Evolutionary conservation across 208 protist species (phyloP), one percentile per base, ranked within the genome.

Genomic region (Naegleria gruberi): DNA sequence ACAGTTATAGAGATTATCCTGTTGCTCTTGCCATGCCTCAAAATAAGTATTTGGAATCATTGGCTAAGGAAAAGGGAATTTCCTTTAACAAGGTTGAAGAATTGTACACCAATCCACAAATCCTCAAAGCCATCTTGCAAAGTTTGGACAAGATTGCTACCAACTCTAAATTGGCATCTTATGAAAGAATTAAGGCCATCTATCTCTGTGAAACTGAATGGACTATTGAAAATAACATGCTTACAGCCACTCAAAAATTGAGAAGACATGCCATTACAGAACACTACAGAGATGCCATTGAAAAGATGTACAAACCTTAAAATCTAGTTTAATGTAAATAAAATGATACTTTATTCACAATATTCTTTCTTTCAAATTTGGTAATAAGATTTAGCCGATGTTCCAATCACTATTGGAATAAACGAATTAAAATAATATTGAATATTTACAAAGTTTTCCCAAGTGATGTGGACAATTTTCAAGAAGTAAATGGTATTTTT

Each of bases 231-330:
- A 97, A 96, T 90, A 94, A 93, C 41, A 90, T 95, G 44, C 91
- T 97, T 55, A 97, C 95, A 4, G 94, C 95, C 0, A 94, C 95
- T 1, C 93, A 95, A 94, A 97, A 97, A 91, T 92, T 97, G 41
- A 94, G 94, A 85, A 92, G 95, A 65, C 92, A 93, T 44, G 91
- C 91, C 4, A 93, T 97, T 74, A 93, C 95, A 15, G 93, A 95
- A 84, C 90, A 91, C 4, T 96, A 96, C 90, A 93, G 92, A 74
- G 90, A 94, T 10, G 47, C 92, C 0, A 97, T 97, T 86, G 83
- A 91, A 17, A 86, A 93, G 42, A 90, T 96, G 34, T 97, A 89
- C n/a, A 40, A 83, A 44, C 37, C 42, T 12, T 77, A 77, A 77
- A 37, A 23, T 19, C 15, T 55, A 19, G 5, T 55, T 73, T n/a